Percentiles rank a stretch among this genome's conserved stretches.
phyloP scores from a whole-genome alignment of 2,329 filamentous ascomycete species.

The Aspergillus sp. region DNA sequence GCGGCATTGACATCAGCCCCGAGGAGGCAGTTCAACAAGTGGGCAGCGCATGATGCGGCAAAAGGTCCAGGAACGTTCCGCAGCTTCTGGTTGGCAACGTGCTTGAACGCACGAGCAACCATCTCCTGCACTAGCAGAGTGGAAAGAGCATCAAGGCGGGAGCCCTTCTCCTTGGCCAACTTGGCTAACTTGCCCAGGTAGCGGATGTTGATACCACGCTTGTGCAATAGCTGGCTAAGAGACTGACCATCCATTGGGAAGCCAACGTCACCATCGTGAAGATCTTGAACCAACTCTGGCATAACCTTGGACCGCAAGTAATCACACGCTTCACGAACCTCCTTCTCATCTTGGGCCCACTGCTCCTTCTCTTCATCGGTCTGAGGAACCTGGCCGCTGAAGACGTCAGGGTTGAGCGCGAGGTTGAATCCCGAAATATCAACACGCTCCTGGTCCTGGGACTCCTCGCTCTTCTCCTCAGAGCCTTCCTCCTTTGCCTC shows the following conservation, averaged over 20 bases:
- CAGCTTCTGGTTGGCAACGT: slow-evolving; percentile 77
- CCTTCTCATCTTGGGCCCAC: slow-evolving; percentile 78
- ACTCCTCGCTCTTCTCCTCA: slow-evolving; percentile 43
- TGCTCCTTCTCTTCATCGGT: slow-evolving; percentile 86
- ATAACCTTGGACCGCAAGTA: slow-evolving; percentile 76
- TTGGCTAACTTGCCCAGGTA: slow-evolving; percentile 86
- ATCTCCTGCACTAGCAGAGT: slow-evolving; percentile 85
- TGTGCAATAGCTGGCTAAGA: slow-evolving; percentile 83
- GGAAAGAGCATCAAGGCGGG: slow-evolving; percentile 73
- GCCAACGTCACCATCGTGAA: slow-evolving; percentile 88
- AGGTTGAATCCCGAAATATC: slow-evolving; percentile 87
- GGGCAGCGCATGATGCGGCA: slow-evolving; percentile 74
- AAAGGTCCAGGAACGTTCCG: slow-evolving; percentile 77
- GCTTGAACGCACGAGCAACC: slow-evolving; percentile 94
- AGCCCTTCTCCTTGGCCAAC: slow-evolving; percentile 65
- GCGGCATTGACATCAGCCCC: slow-evolving; percentile 74
- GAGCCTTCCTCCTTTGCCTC: slow-evolving; percentile 42
- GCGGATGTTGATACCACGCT: slow-evolving; percentile 93
- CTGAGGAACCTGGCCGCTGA: slow-evolving; percentile 87
- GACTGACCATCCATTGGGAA: slow-evolving; percentile 99
- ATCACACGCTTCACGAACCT: slow-evolving; percentile 79
- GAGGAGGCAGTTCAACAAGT: slow-evolving; percentile 90
- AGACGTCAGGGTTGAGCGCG: slow-evolving; percentile 90
- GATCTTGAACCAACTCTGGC: slow-evolving; percentile 80
- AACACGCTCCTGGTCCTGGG: slow-evolving; percentile 63